Base-by-base conservation (phyloP, 164 flowering plant species). In the Tetracentron sinense region DNA sequence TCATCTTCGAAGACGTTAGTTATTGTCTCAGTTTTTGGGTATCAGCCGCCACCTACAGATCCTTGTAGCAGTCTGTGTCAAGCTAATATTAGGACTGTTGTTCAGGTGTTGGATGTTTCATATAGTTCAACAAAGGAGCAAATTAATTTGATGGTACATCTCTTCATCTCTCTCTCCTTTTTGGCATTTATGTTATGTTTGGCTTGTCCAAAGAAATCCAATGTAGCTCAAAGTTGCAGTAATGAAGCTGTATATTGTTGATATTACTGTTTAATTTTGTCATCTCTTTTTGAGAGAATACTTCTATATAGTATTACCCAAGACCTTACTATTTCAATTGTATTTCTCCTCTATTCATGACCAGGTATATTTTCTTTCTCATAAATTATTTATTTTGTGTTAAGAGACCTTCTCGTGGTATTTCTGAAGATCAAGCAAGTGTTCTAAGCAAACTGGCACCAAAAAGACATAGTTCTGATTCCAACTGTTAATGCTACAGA, bases 131-230 rank as follows among this genome's bases (percentile, higher is more conserved):
- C 20, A 19, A 30, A 56, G 56, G 20, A 56, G 2, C 44, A 38
- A 56, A 15, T 27, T 58, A 56, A 15, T 27, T 58, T 52, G 6
- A 23, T 26, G 68, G 75, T 72, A 63, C 14, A 16, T 16, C 28
- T 15, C 53, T 60, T 42, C 28, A 23, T 51, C 8, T 53, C 31
- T 51, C 42, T 51, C 21, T 19, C 54, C 20, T 7, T 60, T 21
- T 49, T 23, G 30, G 17, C 29, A 17, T 25, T 53, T 23, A 25
- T 8, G 25, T 1, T 52, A 52, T 26, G 12, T 25, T 12, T 20
- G n/a, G n/a, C n/a, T n/a, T n/a, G n/a, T n/a, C n/a, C 6, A 33
- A 4, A 33, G 10, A 33, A 33, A 38, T 38, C 44, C 8, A 38
- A 26, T 26, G 31, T 21, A 53, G n/a, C 56, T 53, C 33, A 53